These are phyloP conservation scores for Juncus effusus DNA, from an alignment of 176 grass and related monocot species.

Conservation along the genomic window DNA sequence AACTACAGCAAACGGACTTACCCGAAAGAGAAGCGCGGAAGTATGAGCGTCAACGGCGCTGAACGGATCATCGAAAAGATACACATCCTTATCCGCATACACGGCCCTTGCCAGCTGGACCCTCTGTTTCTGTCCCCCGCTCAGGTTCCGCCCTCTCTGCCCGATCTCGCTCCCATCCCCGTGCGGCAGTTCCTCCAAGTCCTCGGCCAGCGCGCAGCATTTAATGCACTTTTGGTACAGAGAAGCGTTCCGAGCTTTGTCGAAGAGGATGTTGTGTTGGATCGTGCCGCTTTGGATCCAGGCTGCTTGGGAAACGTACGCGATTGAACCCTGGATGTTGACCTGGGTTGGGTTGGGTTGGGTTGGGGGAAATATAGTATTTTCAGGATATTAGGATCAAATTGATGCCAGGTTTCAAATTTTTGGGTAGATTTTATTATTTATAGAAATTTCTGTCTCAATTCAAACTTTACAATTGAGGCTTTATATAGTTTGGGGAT, in stretches of 20 bases:
- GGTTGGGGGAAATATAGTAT: neutral
- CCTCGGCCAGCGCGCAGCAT: constrained; percentile 69
- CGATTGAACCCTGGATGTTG: constrained; percentile 37
- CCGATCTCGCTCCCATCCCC: constrained; percentile 69
- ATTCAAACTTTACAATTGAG: neutral
- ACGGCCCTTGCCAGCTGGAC: constrained; percentile 65
- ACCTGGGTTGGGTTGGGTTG: constrained; percentile 31
- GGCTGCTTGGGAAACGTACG: constrained; percentile 66
- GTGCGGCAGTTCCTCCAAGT: constrained; percentile 57
- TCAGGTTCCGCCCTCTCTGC: constrained; percentile 75
- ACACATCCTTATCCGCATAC: constrained; percentile 55
- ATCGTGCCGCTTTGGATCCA: constrained; percentile 83
- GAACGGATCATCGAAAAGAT: constrained; percentile 78
- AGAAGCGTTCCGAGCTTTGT: constrained; percentile 42
- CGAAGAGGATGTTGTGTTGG: constrained; percentile 73
- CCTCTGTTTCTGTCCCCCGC: constrained; percentile 83
- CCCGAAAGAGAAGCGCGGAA: constrained; percentile 59
- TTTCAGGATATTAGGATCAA: neutral
- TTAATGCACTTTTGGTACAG: constrained; percentile 53
- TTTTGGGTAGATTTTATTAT: too few relatives aligned
- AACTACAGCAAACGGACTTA: constrained; percentile 23
- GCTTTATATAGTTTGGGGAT: constrained; percentile 14
- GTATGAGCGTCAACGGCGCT: constrained; percentile 78
- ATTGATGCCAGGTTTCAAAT: neutral
- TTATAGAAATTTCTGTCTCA: too few relatives aligned